These are phyloP conservation scores for Leishmania tropica DNA, from an alignment of 208 protist species.

Conservation along the genomic window DNA sequence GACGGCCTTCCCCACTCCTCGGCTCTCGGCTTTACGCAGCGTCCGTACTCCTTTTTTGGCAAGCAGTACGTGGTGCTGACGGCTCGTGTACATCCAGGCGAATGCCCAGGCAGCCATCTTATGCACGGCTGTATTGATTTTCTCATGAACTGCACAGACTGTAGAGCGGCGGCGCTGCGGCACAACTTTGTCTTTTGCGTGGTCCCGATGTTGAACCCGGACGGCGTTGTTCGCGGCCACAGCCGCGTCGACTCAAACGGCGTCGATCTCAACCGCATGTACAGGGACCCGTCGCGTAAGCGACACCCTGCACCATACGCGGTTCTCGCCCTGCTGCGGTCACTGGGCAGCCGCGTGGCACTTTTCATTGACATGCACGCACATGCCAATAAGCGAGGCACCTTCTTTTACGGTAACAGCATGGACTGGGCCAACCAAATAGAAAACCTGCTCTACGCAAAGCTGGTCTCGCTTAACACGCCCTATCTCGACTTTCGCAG, in stretches of 20 bases:
- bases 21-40: slow-evolving; percentile 39
- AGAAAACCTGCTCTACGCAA: slow-evolving; percentile 87
- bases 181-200: slow-evolving; percentile 92
- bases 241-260: slow-evolving; percentile 93
- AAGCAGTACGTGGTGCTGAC: slow-evolving; percentile 86
- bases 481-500: slow-evolving; percentile 91
- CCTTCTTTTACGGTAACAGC: slow-evolving; percentile 95
- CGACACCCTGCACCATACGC: slow-evolving; percentile 84
- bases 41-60: slow-evolving; percentile 62
- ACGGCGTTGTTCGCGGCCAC: slow-evolving; percentile 92
- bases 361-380: slow-evolving; percentile 95
- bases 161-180: slow-evolving; percentile 71
- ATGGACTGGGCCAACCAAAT: slow-evolving; percentile 68
- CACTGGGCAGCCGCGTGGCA: slow-evolving; percentile 52
- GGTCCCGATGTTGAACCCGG: slow-evolving; percentile 94
- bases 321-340: slow-evolving; percentile 55
- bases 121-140: slow-evolving; percentile 95
- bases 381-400: slow-evolving; percentile 93
- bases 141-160: slow-evolving; percentile 66
- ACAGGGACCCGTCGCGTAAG: slow-evolving; percentile 67
- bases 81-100: slow-evolving; percentile 94
- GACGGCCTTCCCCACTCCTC: slow-evolving; percentile 73
- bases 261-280: slow-evolving; percentile 94
- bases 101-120: slow-evolving; percentile 91
- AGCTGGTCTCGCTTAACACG: slow-evolving; percentile 91